Percentiles rank a stretch among this genome's conserved stretches.
Evolutionary conservation across 2,329 filamentous ascomycete species (phyloP).

Genomic region (Penicillium sp.): DNA sequence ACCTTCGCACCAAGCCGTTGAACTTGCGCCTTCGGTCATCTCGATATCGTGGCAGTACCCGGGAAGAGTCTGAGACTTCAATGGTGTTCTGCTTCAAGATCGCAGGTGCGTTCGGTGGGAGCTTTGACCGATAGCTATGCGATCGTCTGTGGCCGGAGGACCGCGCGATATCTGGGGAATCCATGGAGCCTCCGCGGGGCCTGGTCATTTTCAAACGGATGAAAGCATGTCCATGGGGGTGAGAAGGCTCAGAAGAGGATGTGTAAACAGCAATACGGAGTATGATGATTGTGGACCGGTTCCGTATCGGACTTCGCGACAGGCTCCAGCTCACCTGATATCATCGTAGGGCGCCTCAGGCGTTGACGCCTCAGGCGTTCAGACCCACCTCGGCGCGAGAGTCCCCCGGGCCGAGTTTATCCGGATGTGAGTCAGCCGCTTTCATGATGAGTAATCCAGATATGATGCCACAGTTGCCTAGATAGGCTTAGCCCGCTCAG

Average conservation of each 20-base stretch:
- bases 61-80: slow-evolving; percentile 38
- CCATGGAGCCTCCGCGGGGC: slow-evolving; percentile 43
- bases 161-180: slow-evolving; percentile 32
- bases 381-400: not conserved
- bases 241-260: not conserved
- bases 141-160: slow-evolving; percentile 29
- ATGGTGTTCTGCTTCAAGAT: slow-evolving; percentile 43
- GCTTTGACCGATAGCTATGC: slow-evolving; percentile 38
- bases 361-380: slow-evolving; percentile 21
- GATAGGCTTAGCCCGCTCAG: not conserved
- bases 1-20: slow-evolving; percentile 70
- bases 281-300: not conserved
- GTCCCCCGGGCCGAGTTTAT: not conserved
- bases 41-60: slow-evolving; percentile 41
- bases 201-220: slow-evolving; percentile 40
- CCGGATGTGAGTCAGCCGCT: slow-evolving; percentile 2
- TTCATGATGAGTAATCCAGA: not conserved
- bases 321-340: slow-evolving; percentile 24
- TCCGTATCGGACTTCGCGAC: not conserved
- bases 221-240: slow-evolving; percentile 30
- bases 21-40: slow-evolving; percentile 45
- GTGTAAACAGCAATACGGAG: not conserved
- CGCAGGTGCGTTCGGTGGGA: slow-evolving; percentile 45
- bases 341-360: slow-evolving; percentile 25
- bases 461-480: not conserved